These are phyloP conservation scores for Ascoidea asiatica DNA, from an alignment of 805 yeast genomes.

Conservation along the genomic window DNA sequence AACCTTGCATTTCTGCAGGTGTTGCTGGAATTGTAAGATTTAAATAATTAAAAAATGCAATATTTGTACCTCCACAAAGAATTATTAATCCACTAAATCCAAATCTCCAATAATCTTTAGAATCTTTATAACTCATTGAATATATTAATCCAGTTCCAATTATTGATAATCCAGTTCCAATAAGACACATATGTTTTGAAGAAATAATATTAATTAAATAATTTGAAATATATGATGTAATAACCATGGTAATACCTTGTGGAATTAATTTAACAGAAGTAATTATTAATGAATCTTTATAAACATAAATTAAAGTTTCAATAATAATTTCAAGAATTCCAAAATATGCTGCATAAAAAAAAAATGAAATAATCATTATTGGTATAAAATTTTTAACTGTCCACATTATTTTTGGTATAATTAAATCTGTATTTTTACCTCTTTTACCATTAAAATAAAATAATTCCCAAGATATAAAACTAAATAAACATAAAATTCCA, in stretches of 20 bases:
- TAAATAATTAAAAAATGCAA: conserved; percentile 3
- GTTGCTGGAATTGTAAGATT: not conserved
- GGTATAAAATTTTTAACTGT: conserved; percentile 15
- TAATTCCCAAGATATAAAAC: conserved; percentile 20
- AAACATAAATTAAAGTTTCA: conserved; percentile 16
- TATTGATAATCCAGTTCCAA: conserved; percentile 9
- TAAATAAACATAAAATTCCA: conserved; percentile 20
- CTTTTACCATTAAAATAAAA: conserved; percentile 11
- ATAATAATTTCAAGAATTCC: conserved; percentile 12
- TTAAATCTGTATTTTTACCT: conserved; percentile 9
- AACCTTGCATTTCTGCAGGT: not conserved
- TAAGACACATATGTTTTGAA: conserved; percentile 13
- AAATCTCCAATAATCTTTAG: conserved; percentile 18
- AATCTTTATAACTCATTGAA: conserved; percentile 10
- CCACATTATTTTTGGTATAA: conserved; percentile 17
- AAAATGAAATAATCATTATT: conserved; percentile 11
- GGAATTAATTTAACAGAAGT: conserved; percentile 24
- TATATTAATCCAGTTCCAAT: conserved; percentile 15
- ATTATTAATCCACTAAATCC: conserved; percentile 13
- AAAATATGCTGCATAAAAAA: conserved; percentile 14
- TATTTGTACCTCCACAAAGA: not conserved
- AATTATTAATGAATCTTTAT: conserved; percentile 17
- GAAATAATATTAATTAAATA: conserved; percentile 11
- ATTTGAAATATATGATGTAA: conserved; percentile 17
- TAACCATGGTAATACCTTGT: conserved; percentile 16